Evolutionary conservation across 2,329 filamentous ascomycete species (phyloP).

Genomic region (Cytospora piceae): DNA sequence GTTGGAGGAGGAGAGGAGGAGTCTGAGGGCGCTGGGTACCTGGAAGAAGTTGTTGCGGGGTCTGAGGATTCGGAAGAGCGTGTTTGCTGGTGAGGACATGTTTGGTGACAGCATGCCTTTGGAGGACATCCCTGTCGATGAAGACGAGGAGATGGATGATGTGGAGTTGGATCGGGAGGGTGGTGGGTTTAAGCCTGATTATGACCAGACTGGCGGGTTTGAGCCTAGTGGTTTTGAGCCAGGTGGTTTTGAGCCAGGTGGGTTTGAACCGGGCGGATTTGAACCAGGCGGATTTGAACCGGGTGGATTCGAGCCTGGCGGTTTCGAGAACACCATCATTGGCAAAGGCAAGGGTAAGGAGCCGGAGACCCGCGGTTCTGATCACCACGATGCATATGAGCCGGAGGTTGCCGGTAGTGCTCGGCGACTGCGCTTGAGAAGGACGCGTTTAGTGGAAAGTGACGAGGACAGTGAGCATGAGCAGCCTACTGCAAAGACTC

Average conservation of each 20-base stretch:
- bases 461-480: conserved; percentile 11
- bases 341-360: conserved; percentile 15
- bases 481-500: background rate
- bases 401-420: too few relatives aligned
- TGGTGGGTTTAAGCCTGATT: conserved; percentile 20
- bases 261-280: background rate
- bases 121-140: conserved; percentile 40
- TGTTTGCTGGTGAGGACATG: conserved; percentile 50
- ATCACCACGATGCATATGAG: background rate
- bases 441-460: conserved; percentile 9
- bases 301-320: conserved; percentile 1
- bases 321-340: background rate
- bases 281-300: conserved; percentile 9
- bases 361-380: background rate
- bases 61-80: conserved; percentile 73
- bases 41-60: conserved; percentile 81
- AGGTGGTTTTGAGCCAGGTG: conserved; percentile 3
- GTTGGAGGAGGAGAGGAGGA: conserved; percentile 65
- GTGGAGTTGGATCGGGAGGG: conserved; percentile 34
- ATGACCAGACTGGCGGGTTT: conserved; percentile 8
- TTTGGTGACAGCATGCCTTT: conserved; percentile 23
- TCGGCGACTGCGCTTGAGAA: conserved; percentile 5
- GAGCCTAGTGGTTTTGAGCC: conserved; percentile 28
- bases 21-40: conserved; percentile 63
- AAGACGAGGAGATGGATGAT: conserved; percentile 49